These are phyloP conservation scores for Lunularia cruciata DNA, from an alignment of 225 moss, liverwort and hornwort species.

Conservation along the genomic window DNA sequence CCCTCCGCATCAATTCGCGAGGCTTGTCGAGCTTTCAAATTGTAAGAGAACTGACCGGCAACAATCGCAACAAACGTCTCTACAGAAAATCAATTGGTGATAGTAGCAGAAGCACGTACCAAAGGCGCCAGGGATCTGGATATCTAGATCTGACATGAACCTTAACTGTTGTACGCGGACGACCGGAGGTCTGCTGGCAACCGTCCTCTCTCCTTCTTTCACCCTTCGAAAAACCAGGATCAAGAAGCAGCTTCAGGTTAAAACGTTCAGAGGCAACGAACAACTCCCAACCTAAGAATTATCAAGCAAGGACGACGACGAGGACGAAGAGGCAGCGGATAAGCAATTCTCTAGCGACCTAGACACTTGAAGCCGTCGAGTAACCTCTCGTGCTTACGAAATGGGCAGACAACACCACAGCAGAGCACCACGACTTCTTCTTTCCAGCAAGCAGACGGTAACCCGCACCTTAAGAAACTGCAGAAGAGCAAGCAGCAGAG, in stretches of 20 bases:
- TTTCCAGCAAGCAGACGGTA: neutral
- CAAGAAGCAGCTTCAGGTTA: slow-evolving; percentile 11
- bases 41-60: neutral
- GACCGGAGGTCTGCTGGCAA: slow-evolving; percentile 37
- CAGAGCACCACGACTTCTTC: neutral
- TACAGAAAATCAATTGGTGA: neutral
- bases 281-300: neutral
- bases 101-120: slow-evolving; percentile 31
- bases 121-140: slow-evolving; percentile 61
- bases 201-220: slow-evolving; percentile 32
- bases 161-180: slow-evolving; percentile 46
- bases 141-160: slow-evolving; percentile 72
- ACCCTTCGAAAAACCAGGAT: slow-evolving; percentile 13
- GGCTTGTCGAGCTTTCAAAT: neutral
- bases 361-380: no score
- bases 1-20: neutral
- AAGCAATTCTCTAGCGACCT: no score
- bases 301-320: no score
- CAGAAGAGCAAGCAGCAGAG: neutral
- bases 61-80: neutral
- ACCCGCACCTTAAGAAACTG: slow-evolving; percentile 20
- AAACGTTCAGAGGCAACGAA: neutral
- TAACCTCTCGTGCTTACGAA: neutral
- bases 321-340: neutral
- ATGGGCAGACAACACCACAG: neutral